phyloP scores from a whole-genome alignment of 139 green algal species.

The Tetradesmus obliquus region DNA sequence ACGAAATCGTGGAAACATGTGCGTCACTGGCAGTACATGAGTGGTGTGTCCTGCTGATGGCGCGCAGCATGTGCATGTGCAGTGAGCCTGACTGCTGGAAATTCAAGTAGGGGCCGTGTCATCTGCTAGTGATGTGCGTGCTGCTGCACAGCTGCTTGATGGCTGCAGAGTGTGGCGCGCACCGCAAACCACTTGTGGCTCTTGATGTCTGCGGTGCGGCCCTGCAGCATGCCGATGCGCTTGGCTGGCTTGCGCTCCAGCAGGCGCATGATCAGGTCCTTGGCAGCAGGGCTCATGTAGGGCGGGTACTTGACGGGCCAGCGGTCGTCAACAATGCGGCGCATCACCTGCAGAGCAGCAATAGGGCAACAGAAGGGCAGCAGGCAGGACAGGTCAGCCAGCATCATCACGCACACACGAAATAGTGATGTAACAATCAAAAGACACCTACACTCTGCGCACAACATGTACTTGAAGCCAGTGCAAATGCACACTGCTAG shows the following conservation, averaged over 20 bases:
- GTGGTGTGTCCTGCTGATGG: neutral
- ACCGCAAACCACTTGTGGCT: constrained; percentile 91
- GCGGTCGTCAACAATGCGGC: constrained; percentile 91
- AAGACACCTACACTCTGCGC: neutral
- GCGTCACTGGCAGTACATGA: neutral
- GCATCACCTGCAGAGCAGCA: constrained; percentile 91
- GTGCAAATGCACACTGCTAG: no score
- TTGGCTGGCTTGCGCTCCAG: constrained; percentile 91
- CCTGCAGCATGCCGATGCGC: constrained; percentile 90
- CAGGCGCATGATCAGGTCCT: constrained; percentile 86
- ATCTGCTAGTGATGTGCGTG: neutral
- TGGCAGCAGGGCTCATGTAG: constrained; percentile 47
- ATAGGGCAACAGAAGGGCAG: constrained; percentile 28
- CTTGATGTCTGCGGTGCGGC: constrained; percentile 86
- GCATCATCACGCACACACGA: neutral
- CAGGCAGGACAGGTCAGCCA: neutral
- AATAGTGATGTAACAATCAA: neutral
- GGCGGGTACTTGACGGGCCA: constrained; percentile 92
- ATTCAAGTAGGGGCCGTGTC: neutral
- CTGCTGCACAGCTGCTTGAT: neutral
- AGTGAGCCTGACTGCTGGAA: neutral
- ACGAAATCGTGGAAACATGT: neutral
- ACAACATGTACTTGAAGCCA: no score
- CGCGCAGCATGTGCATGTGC: neutral
- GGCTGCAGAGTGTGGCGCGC: neutral